Evolutionary conservation across 2,329 filamentous ascomycete genomes (phyloP), one percentile per base, ranked within the genome.

Genomic region (Bipolaris sorokiniana): DNA sequence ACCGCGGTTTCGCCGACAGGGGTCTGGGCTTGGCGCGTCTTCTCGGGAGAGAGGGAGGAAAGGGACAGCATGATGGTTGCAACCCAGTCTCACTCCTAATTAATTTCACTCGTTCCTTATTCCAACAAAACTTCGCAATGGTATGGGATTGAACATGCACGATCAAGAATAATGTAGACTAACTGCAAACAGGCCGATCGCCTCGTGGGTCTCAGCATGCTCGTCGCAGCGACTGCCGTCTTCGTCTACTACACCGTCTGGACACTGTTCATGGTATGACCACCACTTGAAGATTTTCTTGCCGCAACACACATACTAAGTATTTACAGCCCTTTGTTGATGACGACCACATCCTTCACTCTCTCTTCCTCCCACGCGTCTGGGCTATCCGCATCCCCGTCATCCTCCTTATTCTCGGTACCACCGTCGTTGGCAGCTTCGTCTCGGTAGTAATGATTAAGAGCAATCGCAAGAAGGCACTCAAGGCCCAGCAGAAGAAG

Each of bases 381-480:
- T 99, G 95, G 95, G 95, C 95, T 59, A 97, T 99, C 76, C 93
- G 95, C 77, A 95, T 99, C 73, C 95, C 95, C 68, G 94, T 99
- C 70, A 97, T 99, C 76, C 88, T 99, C 67, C 89, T 97, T 63
- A 88, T 99, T 45, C 84, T 99, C 66, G 93, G 90, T 64, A 93
- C 89, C 59, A 92, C 95, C 58, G 92, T 99, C 58, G 94, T 99
- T 60, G 95, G 95, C 63, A 96, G 92, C 59, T 99, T 99, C 83
- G 84, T 99, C 67, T 90, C 90, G 71, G 88, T 97, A 75, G 94
- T 99, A 74, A 99, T 99, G 95, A 98, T 99, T 81, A 88, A 91
- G 77, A 98, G 94, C 84, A 97, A 97, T 84, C 86, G 90, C 78
- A 98, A 98, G 87, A 97, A 95, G 87, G 92, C 92, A 3, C 88